Conservation (phyloP, 2,329 filamentous ascomycete genomes). For the Fusarium lyarnte region DNA sequence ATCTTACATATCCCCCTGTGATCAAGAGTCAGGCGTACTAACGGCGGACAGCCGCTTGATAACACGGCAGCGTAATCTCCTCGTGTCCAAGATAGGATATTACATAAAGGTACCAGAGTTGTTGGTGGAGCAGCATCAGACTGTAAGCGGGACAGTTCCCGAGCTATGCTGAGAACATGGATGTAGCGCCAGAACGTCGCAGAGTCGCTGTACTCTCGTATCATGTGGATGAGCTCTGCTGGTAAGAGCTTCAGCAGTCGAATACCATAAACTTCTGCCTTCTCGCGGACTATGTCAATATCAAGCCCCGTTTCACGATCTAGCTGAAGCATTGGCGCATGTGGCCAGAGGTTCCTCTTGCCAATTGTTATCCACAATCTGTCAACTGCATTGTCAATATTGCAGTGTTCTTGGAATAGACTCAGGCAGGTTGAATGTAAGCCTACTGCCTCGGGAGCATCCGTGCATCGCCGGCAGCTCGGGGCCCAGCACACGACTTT, state of each 20-base stretch:
- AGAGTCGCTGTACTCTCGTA: not conserved
- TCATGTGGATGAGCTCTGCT: constrained; percentile 1
- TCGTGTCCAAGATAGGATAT: constrained; percentile 3
- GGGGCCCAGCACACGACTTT: not conserved
- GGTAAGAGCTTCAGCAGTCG: not conserved
- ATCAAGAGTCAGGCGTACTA: constrained; percentile 8
- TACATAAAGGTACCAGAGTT: not conserved
- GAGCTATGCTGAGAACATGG: not conserved
- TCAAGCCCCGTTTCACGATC: not conserved
- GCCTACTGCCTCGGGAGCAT: not conserved
- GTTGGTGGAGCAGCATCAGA: not conserved
- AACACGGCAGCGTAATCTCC: not conserved
- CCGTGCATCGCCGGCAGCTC: constrained; percentile 1
- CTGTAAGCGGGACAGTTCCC: not conserved
- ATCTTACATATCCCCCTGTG: not conserved
- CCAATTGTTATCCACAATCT: constrained; percentile 4
- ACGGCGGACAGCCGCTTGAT: not conserved
- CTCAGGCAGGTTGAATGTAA: not conserved
- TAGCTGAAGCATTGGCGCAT: not conserved
- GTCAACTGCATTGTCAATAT: not conserved
- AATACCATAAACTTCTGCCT: not conserved
- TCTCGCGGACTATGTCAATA: constrained; percentile 7
- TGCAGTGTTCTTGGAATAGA: not conserved
- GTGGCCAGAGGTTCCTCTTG: constrained; percentile 1
- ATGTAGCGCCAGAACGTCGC: constrained; percentile 14